Base-by-base conservation (phyloP, 805 yeast genomes). In the Yarrowia sp. region DNA sequence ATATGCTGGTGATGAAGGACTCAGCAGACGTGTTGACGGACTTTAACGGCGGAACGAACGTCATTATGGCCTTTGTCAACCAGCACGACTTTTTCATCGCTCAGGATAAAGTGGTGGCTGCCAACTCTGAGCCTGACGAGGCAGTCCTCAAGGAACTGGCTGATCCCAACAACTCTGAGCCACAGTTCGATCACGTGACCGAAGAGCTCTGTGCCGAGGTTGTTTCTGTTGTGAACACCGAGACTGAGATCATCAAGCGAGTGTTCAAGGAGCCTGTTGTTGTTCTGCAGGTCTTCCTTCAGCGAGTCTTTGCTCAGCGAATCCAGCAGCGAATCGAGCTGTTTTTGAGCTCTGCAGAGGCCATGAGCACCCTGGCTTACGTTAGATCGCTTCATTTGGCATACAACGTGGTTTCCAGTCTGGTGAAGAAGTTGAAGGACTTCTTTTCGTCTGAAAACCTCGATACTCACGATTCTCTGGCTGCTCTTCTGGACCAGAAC, bases 31-130 rank as follows among this genome's bases (percentile, higher is more conserved):
- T 92, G 16, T 81, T 93, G 63, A 85, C 87, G 67, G 90, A 87
- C 70, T 94, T 88, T 80, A 93, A 94, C 75, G 94, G 92, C 19
- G 97, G 97, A 12, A 83, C 85, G 11, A 87, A 89, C 70, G 94
- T 93, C 9, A 89, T 91, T 9, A 91, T 89, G 75, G 87, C 89
- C 61, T 94, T 91, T 78, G 90, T 93, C 50, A 87, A 86, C 75
- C 92, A 90, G 75, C 91, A 90, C 75, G 89, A 87, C 61, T 84
- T 89, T 70, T 89, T 93, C 77, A 81, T 82, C 68, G 82, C 80
- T 45, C 79, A 83, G 71, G 84, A 85, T 69, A 72, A 82, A 70
- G 76, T 79, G n/a, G 79, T 77, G 19, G 78, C 76, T 38, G 70
- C 72, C 15, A 63, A 74, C 12, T 79, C 61, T 73, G 77, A 72